Conservation (phyloP, 2,329 filamentous ascomycete species). For the Beauveria sp. region DNA sequence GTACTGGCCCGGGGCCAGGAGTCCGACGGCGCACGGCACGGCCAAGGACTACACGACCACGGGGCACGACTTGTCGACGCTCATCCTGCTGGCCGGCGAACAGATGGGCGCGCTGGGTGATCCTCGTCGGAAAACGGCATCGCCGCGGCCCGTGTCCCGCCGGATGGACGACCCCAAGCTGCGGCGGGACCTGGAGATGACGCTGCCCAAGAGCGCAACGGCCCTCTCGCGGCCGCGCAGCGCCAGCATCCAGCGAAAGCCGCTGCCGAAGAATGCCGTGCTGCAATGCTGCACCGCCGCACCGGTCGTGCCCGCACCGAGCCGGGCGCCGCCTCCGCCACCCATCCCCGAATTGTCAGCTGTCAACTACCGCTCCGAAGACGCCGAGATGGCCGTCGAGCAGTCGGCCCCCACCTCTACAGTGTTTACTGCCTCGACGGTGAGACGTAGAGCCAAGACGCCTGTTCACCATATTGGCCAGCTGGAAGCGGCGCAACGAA, state of each 20-base stretch:
- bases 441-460: constrained; percentile 43
- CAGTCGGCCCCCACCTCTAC: background rate
- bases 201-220: constrained; percentile 3
- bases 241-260: constrained; percentile 5
- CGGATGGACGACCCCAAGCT: background rate
- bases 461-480: constrained; percentile 43
- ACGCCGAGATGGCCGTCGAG: background rate
- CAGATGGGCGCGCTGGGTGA: constrained; percentile 4
- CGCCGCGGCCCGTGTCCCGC: background rate
- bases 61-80: background rate
- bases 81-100: constrained; percentile 4
- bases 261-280: background rate
- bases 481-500: constrained; percentile 29
- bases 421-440: constrained; percentile 18
- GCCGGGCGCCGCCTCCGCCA: constrained; percentile 4
- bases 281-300: background rate
- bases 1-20: constrained; percentile 5
- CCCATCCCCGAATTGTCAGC: constrained; percentile 8
- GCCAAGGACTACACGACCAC: background rate
- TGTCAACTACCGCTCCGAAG: background rate
- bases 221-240: background rate
- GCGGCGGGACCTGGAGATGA: background rate
- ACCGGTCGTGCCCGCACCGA: background rate
- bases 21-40: background rate
- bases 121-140: background rate